These are phyloP conservation scores for Populus hybrid DNA, from an alignment of 441 rosid species.

Conservation along the genomic window DNA sequence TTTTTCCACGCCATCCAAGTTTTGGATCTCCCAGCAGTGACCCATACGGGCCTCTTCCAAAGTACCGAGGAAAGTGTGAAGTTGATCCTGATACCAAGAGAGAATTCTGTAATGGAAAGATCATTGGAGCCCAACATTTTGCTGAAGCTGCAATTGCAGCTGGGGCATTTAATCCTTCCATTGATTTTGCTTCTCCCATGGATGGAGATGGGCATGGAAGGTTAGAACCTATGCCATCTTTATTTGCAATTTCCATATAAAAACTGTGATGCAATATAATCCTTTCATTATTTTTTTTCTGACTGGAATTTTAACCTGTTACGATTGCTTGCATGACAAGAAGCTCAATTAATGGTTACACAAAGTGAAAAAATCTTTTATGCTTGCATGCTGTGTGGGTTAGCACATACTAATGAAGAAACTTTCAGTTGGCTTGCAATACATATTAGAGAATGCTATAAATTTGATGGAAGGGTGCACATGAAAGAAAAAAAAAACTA, in stretches of 20 bases:
- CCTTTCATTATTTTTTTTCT: not conserved
- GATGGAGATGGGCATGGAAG: constrained; percentile 99
- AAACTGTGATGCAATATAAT: constrained; percentile 2
- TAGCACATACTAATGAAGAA: not conserved
- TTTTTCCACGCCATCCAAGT: constrained; percentile 90
- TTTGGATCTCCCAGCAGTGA: constrained; percentile 57
- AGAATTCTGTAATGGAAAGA: constrained; percentile 87
- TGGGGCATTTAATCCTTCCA: constrained; percentile 78
- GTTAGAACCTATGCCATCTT: constrained; percentile 32
- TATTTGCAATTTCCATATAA: not conserved
- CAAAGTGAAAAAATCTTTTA: not conserved
- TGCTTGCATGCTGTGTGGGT: not conserved
- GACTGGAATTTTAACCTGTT: not conserved
- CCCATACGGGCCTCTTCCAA: constrained; percentile 81
- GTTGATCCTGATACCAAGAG: constrained; percentile 66
- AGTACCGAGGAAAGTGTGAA: constrained; percentile 92
- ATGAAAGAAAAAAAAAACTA: not conserved
- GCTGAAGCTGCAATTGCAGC: constrained; percentile 96
- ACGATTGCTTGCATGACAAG: not conserved
- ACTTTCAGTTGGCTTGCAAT: not conserved
- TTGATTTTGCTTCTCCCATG: constrained; percentile 94
- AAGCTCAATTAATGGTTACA: constrained; percentile 1
- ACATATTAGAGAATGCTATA: not conserved
- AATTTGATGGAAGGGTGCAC: not conserved
- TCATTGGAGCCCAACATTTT: constrained; percentile 97